Percentiles rank a stretch among this genome's conserved stretches.
phyloP scores from a whole-genome alignment of 2,329 filamentous ascomycete species.

The Xylaria multiplex region DNA sequence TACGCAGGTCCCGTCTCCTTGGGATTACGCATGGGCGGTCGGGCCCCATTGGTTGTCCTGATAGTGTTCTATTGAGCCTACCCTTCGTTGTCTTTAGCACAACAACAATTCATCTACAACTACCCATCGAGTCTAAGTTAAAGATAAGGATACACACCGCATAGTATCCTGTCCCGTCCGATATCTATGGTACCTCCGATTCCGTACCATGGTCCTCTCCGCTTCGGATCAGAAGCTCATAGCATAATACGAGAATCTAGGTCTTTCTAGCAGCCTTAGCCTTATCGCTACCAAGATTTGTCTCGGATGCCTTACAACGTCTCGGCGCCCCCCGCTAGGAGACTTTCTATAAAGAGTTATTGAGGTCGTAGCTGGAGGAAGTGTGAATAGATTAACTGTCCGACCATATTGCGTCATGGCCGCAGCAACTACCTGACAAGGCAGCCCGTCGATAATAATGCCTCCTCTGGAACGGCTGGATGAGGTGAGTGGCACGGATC shows the following conservation, averaged over 20 bases:
- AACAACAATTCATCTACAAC: constrained; percentile 4
- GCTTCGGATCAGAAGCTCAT: not conserved
- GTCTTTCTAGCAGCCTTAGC: constrained; percentile 5
- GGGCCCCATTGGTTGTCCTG: not conserved
- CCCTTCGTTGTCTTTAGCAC: not conserved
- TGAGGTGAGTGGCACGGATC: constrained; percentile 5
- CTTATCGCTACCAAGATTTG: constrained; percentile 21
- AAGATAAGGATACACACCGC: not conserved
- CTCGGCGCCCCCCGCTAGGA: not conserved
- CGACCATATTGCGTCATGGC: constrained; percentile 14
- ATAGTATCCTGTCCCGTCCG: not conserved
- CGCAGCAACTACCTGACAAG: not conserved
- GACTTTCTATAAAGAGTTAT: constrained; percentile 4
- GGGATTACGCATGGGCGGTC: not conserved
- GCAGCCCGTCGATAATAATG: not conserved
- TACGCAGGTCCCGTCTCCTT: constrained; percentile 7
- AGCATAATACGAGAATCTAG: constrained; percentile 19
- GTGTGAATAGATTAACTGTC: constrained; percentile 14
- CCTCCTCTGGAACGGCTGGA: constrained; percentile 3
- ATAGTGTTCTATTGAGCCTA: constrained; percentile 6
- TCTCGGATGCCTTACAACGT: constrained; percentile 1
- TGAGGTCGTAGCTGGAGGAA: not conserved
- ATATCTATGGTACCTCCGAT: not conserved
- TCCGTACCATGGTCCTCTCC: not conserved
- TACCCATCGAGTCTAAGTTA: not conserved